phyloP scores from a whole-genome alignment of 352 stramenopile species.

The Phytophthora foliorum region DNA sequence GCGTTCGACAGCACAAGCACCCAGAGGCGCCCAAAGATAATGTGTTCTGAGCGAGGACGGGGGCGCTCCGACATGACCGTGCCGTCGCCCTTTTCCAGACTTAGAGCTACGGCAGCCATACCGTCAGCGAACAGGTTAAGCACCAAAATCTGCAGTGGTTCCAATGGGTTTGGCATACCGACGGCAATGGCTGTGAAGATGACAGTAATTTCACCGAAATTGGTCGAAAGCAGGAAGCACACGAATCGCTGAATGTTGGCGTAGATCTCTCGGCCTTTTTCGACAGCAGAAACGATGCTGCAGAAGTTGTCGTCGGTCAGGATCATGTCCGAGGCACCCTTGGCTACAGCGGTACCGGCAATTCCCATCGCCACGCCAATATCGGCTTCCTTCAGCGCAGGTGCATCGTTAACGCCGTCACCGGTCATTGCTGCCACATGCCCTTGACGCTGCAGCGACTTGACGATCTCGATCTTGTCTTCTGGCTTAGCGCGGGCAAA shows the following conservation, averaged over 20 bases:
- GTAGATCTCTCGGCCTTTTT: conserved; percentile 97
- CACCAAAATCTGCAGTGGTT: conserved; percentile 97
- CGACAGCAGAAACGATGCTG: conserved; percentile 97
- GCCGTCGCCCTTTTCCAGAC: conserved; percentile 76
- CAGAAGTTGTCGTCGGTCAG: conserved; percentile 98
- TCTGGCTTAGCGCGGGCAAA: conserved; percentile 96
- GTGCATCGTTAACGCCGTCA: conserved; percentile 98
- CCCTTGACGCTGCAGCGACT: conserved; percentile 90
- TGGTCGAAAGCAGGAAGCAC: conserved; percentile 98
- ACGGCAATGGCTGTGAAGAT: conserved; percentile 75
- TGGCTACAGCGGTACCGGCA: conserved; percentile 97
- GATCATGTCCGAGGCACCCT: conserved; percentile 98
- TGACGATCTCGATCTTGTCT: conserved; percentile 97
- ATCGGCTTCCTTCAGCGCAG: conserved; percentile 96
- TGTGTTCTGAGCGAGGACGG: conserved; percentile 64
- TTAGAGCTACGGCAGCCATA: conserved; percentile 77
- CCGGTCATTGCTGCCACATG: conserved; percentile 96
- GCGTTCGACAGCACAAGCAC: conserved; percentile 74
- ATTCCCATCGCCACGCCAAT: conserved; percentile 98
- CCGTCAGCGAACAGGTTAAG: conserved; percentile 98
- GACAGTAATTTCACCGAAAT: conserved; percentile 95
- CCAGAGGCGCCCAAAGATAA: conserved; percentile 78
- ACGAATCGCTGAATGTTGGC: conserved; percentile 98
- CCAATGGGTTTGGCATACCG: conserved; percentile 90
- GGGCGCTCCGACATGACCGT: conserved; percentile 72